These are phyloP conservation scores for Lactifluus pinguis DNA, from an alignment of 768 basidiomycete species.

Conservation along the genomic window DNA sequence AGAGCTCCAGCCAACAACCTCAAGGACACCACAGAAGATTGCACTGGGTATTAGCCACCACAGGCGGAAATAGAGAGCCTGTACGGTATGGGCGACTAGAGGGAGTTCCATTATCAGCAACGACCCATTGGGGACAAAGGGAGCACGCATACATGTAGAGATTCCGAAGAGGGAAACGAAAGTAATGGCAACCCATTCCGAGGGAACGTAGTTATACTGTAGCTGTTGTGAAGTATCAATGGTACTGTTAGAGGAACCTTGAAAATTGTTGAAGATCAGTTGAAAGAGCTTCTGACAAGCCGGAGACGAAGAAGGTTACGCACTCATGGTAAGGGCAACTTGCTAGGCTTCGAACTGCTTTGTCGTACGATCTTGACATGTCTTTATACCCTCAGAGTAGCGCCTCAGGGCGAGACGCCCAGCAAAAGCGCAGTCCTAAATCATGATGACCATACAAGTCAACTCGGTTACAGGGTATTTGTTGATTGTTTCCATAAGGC, in stretches of 20 bases:
- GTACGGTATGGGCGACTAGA: slow-evolving; percentile 3
- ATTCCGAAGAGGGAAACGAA: slow-evolving; percentile 29
- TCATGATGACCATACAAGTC: too few relatives aligned
- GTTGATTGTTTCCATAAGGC: too few relatives aligned
- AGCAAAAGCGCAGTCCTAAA: too few relatives aligned
- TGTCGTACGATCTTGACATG: not conserved
- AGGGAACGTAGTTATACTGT: slow-evolving; percentile 30
- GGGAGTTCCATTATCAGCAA: not conserved
- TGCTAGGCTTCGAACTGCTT: not conserved
- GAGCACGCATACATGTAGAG: slow-evolving; percentile 22
- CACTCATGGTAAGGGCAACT: not conserved
- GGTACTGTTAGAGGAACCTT: slow-evolving; percentile 12
- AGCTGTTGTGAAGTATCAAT: not conserved
- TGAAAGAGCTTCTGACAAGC: not conserved
- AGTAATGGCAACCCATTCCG: slow-evolving; percentile 29
- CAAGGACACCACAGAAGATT: not conserved
- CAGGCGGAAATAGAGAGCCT: slow-evolving; percentile 25
- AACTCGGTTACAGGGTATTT: too few relatives aligned
- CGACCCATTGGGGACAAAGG: not conserved
- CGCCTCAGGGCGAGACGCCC: too few relatives aligned
- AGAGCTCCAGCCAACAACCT: slow-evolving; percentile 11
- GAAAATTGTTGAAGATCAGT: not conserved
- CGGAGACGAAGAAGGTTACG: not conserved
- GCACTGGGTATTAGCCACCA: slow-evolving; percentile 19
- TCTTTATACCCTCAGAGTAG: not conserved